phyloP scores from a whole-genome alignment of 305 asterid genomes.

The Fraxinus nigra region DNA sequence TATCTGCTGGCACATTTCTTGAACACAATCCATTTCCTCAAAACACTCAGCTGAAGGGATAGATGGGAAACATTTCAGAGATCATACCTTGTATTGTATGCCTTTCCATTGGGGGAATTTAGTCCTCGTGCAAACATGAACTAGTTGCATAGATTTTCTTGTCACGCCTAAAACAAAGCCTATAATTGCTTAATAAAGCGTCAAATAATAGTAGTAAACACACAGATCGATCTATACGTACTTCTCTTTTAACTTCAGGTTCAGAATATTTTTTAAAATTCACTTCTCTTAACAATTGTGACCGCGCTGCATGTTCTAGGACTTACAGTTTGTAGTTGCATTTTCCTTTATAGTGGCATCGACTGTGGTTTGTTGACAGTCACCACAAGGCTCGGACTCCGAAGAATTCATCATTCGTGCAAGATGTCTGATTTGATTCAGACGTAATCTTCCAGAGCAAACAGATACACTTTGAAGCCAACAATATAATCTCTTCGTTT shows the following conservation, averaged over 20 bases:
- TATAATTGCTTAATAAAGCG: background rate
- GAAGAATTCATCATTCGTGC: conserved; percentile 13
- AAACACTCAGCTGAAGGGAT: background rate
- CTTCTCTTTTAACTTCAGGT: background rate
- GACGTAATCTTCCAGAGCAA: background rate
- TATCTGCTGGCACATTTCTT: background rate
- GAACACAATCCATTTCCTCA: background rate
- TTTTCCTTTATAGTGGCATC: background rate
- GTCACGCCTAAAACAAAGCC: conserved; percentile 3
- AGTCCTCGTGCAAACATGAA: conserved; percentile 21
- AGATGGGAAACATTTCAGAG: background rate
- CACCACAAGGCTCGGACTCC: background rate
- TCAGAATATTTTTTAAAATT: background rate
- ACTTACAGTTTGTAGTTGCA: background rate
- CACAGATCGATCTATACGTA: background rate
- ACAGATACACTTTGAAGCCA: background rate
- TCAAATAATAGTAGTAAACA: background rate
- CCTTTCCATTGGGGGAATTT: background rate
- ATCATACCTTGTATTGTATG: too few species aligned
- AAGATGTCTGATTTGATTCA: conserved; percentile 21
- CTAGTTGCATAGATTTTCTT: conserved; percentile 10
- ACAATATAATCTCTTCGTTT: background rate
- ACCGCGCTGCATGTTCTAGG: background rate
- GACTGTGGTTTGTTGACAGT: conserved; percentile 1
- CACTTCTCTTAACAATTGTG: background rate